These are phyloP conservation scores for Acrodontium crateriforme DNA, from an alignment of 2,329 filamentous ascomycete genomes.

Conservation along the genomic window DNA sequence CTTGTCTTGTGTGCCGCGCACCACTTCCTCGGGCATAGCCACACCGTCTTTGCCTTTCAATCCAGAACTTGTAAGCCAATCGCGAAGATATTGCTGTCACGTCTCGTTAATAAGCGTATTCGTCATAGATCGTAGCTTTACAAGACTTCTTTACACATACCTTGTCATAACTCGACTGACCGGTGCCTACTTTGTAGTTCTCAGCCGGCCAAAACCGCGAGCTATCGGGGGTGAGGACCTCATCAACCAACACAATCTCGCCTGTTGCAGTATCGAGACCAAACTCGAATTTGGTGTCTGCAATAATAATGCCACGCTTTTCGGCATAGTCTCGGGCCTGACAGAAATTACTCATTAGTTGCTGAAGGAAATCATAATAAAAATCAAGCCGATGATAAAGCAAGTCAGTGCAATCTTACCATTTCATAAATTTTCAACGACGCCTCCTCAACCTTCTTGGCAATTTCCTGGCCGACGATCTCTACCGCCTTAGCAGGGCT, in stretches of 20 bases:
- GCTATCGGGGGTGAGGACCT: conserved; percentile 63
- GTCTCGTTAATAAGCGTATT: conserved; percentile 6
- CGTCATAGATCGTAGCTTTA: not conserved
- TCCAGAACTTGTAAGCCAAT: conserved; percentile 64
- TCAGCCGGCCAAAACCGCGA: conserved; percentile 77
- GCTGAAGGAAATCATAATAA: not conserved
- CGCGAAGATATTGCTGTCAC: conserved; percentile 42
- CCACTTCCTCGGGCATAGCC: conserved; percentile 57
- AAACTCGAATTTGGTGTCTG: conserved; percentile 68
- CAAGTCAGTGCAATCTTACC: conserved; percentile 21
- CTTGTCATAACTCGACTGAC: conserved; percentile 81
- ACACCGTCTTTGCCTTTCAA: conserved; percentile 65
- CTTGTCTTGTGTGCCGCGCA: conserved; percentile 52
- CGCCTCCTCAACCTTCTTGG: conserved; percentile 50
- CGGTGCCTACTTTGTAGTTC: conserved; percentile 55
- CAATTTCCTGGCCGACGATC: conserved; percentile 53
- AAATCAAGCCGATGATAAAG: no score
- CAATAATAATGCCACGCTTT: conserved; percentile 59
- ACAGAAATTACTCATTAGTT: not conserved
- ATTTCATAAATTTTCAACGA: conserved; percentile 49
- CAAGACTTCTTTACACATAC: no score
- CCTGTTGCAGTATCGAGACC: conserved; percentile 46
- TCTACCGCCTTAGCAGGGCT: conserved; percentile 47
- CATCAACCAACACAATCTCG: conserved; percentile 64
- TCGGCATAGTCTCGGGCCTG: conserved; percentile 49